Percentiles rank a stretch among this genome's conserved stretches.
These are phyloP conservation scores for Globisporangium mamillatum DNA, from an alignment of 352 stramenopile genomes.

Conservation along the genomic window DNA sequence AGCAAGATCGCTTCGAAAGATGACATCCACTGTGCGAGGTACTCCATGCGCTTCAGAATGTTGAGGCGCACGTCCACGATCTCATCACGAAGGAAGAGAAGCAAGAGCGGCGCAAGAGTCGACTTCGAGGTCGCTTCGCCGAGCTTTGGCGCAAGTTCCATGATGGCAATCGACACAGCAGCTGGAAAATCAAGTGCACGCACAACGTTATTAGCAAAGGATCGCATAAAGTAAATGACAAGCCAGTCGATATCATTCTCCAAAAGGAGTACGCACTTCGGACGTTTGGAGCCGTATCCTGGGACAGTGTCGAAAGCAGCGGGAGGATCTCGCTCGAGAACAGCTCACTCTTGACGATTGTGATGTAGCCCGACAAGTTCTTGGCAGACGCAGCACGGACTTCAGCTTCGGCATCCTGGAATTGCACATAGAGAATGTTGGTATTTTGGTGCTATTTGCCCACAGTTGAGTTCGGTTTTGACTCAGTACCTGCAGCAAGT, in stretches of 20 bases:
- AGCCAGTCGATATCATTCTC: neutral
- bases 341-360: conserved; percentile 87
- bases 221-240: neutral
- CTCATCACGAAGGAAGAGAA: conserved; percentile 85
- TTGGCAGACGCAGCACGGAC: conserved; percentile 90
- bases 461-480: neutral
- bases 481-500: conserved; percentile 79
- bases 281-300: conserved; percentile 90
- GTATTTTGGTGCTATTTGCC: neutral
- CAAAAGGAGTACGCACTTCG: conserved; percentile 47
- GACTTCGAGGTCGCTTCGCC: conserved; percentile 89
- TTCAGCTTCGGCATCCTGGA: conserved; percentile 89
- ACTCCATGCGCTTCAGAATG: conserved; percentile 92
- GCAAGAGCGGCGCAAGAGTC: conserved; percentile 67
- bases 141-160: conserved; percentile 93
- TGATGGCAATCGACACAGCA: conserved; percentile 81
- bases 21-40: conserved; percentile 87
- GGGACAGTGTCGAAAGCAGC: conserved; percentile 86
- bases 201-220: neutral
- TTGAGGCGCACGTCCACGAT: conserved; percentile 93
- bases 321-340: conserved; percentile 90
- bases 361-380: conserved; percentile 92
- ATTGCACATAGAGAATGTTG: neutral
- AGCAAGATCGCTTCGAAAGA: conserved; percentile 80
- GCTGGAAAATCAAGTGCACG: conserved; percentile 30